phyloP scores from a whole-genome alignment of 306 rosid genomes.

The Erythrophleum fordii region DNA sequence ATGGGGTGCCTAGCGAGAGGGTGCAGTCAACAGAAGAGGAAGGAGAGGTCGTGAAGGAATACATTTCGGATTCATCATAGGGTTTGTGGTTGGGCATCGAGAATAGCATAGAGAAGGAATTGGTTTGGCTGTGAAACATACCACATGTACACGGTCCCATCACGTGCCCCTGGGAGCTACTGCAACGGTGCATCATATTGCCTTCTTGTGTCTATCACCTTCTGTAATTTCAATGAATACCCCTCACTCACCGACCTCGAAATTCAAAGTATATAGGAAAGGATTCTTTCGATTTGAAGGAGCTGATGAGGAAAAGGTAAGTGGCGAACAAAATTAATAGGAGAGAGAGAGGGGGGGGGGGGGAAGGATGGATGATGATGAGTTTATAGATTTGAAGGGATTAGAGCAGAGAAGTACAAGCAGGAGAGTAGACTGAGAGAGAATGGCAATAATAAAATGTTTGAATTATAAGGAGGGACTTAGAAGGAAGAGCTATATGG shows the following conservation, averaged over 20 bases:
- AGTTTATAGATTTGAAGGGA: conserved; percentile 9
- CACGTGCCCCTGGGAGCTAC: conserved; percentile 62
- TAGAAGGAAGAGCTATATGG: conserved; percentile 39
- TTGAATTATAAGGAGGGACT: conserved; percentile 40
- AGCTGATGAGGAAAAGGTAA: background rate
- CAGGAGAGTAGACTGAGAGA: conserved; percentile 8
- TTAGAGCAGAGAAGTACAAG: conserved; percentile 11
- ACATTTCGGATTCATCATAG: conserved; percentile 44
- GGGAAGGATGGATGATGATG: background rate
- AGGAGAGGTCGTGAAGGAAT: conserved; percentile 50
- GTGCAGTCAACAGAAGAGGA: conserved; percentile 89
- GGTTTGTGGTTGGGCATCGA: conserved; percentile 60
- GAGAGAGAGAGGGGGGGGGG: background rate
- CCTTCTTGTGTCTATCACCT: background rate
- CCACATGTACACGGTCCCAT: conserved; percentile 75
- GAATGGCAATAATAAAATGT: conserved; percentile 47
- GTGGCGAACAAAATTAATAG: background rate
- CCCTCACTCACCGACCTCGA: background rate
- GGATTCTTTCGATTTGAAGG: conserved; percentile 4
- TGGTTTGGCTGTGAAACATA: conserved; percentile 56
- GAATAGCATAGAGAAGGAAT: conserved; percentile 68
- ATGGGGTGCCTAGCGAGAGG: conserved; percentile 89
- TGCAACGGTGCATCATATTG: conserved; percentile 70
- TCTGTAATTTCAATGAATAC: background rate
- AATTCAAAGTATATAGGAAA: background rate